A percentile compares a stretch with the other conserved stretches of the same genome.
phyloP scores from a whole-genome alignment of 306 rosid genomes.

The Benincasa hispida region DNA sequence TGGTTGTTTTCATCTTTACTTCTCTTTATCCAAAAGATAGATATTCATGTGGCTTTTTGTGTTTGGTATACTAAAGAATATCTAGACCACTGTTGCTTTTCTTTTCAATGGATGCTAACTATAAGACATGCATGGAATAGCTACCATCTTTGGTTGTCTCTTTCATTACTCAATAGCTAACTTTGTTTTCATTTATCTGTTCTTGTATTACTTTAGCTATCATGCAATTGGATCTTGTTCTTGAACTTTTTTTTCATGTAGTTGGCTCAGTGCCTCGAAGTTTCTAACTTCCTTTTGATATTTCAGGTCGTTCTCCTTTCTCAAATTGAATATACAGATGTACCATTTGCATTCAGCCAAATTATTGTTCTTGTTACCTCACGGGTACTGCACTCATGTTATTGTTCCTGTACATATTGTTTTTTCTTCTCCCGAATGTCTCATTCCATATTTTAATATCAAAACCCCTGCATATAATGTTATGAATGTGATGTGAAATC shows the following conservation, averaged over 20 bases:
- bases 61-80: too few species aligned
- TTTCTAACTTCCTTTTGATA: not conserved
- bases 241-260: not conserved
- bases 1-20: not conserved
- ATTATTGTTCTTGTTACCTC: slow-evolving; percentile 73
- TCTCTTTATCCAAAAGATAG: not conserved
- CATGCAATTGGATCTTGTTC: not conserved
- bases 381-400: slow-evolving; percentile 35
- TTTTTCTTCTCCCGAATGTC: too few species aligned
- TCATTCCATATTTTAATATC: too few species aligned
- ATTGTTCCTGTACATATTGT: not conserved
- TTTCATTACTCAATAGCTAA: too few species aligned
- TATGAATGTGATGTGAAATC: too few species aligned
- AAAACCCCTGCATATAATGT: too few species aligned
- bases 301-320: slow-evolving; percentile 45
- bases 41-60: not conserved
- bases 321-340: slow-evolving; percentile 28
- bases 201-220: not conserved
- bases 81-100: too few species aligned
- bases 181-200: not conserved
- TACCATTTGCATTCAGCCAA: slow-evolving; percentile 46
- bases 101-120: too few species aligned
- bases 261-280: not conserved
- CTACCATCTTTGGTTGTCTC: too few species aligned
- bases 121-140: too few species aligned